Evolutionary conservation across 2,329 filamentous ascomycete genomes (phyloP).

Genomic region (Blastomyces silverae): DNA sequence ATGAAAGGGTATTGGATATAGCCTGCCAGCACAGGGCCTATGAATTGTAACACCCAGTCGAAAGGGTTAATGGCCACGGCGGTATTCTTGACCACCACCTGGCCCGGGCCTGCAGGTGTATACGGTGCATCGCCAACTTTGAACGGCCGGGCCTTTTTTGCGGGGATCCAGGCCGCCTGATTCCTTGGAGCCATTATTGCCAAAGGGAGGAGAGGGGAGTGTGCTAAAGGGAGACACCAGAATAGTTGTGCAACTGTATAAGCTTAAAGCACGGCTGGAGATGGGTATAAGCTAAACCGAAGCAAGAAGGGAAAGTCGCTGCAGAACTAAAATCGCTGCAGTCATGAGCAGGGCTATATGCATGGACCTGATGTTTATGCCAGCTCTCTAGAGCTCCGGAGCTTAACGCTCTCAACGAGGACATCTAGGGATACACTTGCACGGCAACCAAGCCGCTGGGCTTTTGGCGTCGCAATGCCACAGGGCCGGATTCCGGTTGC

Average conservation of each 20-base stretch:
- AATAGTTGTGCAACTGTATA: not conserved
- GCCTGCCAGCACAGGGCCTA: not conserved
- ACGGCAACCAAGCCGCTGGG: too few species aligned
- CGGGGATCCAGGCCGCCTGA: not conserved
- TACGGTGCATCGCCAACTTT: not conserved
- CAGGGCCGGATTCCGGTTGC: not conserved
- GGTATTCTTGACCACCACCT: not conserved
- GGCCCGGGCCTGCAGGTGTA: conserved; percentile 8
- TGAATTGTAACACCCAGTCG: not conserved
- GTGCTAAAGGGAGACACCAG: not conserved
- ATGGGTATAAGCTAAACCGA: not conserved
- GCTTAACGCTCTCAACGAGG: not conserved
- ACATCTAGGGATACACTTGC: not conserved
- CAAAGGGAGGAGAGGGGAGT: not conserved
- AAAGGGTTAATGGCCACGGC: not conserved
- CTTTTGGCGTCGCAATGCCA: not conserved
- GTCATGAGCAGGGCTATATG: not conserved
- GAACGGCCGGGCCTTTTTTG: not conserved
- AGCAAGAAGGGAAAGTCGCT: not conserved
- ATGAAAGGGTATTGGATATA: not conserved
- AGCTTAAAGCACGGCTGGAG: not conserved
- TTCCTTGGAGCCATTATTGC: not conserved
- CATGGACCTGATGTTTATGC: not conserved
- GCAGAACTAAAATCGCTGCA: not conserved
- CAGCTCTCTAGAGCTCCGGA: not conserved